These are phyloP conservation scores for Claviceps pazoutovae DNA, from an alignment of 2,329 filamentous ascomycete species.

Conservation along the genomic window DNA sequence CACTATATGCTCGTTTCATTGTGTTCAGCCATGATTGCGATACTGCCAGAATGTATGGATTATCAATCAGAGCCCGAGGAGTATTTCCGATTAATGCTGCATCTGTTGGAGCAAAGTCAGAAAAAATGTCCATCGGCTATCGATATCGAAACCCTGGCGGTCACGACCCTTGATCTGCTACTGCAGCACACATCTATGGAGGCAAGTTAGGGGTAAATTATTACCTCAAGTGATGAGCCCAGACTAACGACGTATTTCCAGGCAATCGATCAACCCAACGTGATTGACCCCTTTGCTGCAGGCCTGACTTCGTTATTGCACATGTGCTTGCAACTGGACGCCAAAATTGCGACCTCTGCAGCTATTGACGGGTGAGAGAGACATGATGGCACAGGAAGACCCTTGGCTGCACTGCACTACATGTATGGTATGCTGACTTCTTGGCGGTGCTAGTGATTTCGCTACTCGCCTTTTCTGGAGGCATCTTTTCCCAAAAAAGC, in stretches of 20 bases:
- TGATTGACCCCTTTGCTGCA: constrained; percentile 16
- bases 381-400: not conserved
- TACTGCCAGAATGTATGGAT: constrained; percentile 19
- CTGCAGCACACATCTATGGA: constrained; percentile 27
- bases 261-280: constrained; percentile 15
- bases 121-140: constrained; percentile 14
- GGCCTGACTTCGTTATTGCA: constrained; percentile 18
- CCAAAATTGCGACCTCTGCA: constrained; percentile 11
- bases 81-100: constrained; percentile 26
- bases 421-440: constrained; percentile 3
- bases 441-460: constrained; percentile 11
- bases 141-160: constrained; percentile 16
- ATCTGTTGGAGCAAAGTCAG: constrained; percentile 1
- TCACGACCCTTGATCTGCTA: constrained; percentile 19
- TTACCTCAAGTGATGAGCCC: not conserved
- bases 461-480: constrained; percentile 39
- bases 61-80: constrained; percentile 28
- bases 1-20: constrained; percentile 13
- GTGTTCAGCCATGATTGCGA: constrained; percentile 19
- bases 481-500: constrained; percentile 46
- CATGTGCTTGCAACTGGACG: constrained; percentile 17
- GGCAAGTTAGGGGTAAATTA: constrained; percentile 13
- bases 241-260: constrained; percentile 5
- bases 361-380: constrained; percentile 16
- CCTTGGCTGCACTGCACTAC: not conserved